Conservation (phyloP, 768 basidiomycete genomes). For the Rhizopogon vinicolor region DNA sequence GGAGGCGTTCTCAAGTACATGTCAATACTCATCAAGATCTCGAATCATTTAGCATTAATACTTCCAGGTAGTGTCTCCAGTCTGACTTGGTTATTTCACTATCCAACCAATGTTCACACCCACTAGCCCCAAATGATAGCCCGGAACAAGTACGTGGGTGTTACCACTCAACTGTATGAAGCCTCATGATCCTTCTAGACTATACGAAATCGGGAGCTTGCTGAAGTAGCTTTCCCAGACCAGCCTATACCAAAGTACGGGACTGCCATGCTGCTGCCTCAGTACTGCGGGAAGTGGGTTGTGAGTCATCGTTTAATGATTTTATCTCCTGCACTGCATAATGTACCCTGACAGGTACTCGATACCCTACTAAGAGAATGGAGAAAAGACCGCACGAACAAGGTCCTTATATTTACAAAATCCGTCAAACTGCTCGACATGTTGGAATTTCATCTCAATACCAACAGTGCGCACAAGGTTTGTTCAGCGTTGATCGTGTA, state of each 20-base stretch:
- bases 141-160: constrained; percentile 52
- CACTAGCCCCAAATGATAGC: constrained; percentile 60
- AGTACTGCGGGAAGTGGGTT: constrained; percentile 83
- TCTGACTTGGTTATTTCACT: not conserved
- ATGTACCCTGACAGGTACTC: constrained; percentile 48
- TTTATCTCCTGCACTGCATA: not conserved
- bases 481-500: not conserved
- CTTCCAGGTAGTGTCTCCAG: constrained; percentile 56
- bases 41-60: constrained; percentile 85
- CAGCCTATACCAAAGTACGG: constrained; percentile 54
- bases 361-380: constrained; percentile 61
- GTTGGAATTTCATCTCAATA: constrained; percentile 71
- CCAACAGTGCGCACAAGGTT: constrained; percentile 36
- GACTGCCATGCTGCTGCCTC: constrained; percentile 54
- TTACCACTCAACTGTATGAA: not conserved
- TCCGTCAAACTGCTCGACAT: constrained; percentile 87
- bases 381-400: constrained; percentile 65
- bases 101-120: not conserved
- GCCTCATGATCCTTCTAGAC: constrained; percentile 21
- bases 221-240: constrained; percentile 59
- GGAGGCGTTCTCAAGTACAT: constrained; percentile 71
- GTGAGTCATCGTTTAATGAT: constrained; percentile 34
- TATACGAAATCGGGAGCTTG: constrained; percentile 55
- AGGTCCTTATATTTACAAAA: constrained; percentile 92
- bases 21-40: constrained; percentile 79